Evolutionary conservation across 2,329 filamentous ascomycete genomes (phyloP).

Genomic region (Diaporthe citrichinensis): DNA sequence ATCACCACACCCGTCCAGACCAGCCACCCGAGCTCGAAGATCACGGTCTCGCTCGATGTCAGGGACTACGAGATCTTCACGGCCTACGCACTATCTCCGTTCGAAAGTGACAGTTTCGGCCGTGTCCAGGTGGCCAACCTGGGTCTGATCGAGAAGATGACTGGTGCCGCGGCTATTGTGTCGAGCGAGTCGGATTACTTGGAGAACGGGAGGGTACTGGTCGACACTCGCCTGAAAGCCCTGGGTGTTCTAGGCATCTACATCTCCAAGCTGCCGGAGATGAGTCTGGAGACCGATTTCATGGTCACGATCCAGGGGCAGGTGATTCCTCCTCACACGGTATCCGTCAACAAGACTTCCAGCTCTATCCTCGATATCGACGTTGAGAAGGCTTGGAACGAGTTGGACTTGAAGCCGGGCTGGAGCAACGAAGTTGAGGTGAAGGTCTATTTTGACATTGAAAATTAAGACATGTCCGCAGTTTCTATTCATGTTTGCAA

Average conservation of each 20-base stretch:
- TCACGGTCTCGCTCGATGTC: constrained; percentile 74
- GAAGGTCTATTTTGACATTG: constrained; percentile 69
- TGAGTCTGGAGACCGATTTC: constrained; percentile 75
- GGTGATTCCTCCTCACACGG: constrained; percentile 77
- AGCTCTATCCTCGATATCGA: constrained; percentile 81
- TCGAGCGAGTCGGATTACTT: constrained; percentile 69
- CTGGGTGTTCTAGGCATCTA: constrained; percentile 84
- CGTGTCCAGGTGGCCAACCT: constrained; percentile 75
- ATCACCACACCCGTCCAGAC: constrained; percentile 67
- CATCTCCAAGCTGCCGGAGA: constrained; percentile 75
- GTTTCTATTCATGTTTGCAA: background rate
- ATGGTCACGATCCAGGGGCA: constrained; percentile 82
- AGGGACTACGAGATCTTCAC: constrained; percentile 86
- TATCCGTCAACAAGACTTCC: constrained; percentile 68
- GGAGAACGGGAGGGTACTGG: constrained; percentile 71
- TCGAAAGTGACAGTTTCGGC: constrained; percentile 60
- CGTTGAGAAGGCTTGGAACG: constrained; percentile 81
- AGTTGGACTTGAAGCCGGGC: constrained; percentile 76
- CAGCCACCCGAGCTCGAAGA: constrained; percentile 61
- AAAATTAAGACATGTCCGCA: constrained; percentile 44
- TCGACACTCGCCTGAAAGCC: constrained; percentile 83
- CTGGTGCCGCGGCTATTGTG: constrained; percentile 83
- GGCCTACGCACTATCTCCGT: constrained; percentile 75
- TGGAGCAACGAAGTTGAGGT: constrained; percentile 87
- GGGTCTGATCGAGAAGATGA: constrained; percentile 90